phyloP scores from a whole-genome alignment of 352 stramenopile genomes.

The Globisporangium nagaii region DNA sequence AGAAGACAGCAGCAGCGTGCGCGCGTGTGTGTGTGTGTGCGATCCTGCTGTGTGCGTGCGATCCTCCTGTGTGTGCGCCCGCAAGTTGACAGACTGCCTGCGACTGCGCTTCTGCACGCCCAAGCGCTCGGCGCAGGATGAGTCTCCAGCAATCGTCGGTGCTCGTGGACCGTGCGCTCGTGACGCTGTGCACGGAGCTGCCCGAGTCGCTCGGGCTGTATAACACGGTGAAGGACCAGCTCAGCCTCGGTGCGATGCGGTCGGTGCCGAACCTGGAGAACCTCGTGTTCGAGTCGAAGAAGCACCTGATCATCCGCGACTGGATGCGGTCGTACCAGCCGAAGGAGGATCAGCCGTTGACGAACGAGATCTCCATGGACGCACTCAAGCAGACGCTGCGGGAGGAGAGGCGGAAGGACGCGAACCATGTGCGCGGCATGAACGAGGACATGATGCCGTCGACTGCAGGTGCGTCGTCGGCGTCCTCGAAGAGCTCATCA shows the following conservation, averaged over 20 bases:
- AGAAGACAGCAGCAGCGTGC: too few species aligned
- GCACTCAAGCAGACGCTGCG: constrained; percentile 36
- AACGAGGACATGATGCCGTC: constrained; percentile 34
- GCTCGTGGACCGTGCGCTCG: constrained; percentile 69
- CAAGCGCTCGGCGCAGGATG: too few species aligned
- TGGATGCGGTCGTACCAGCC: constrained; percentile 70
- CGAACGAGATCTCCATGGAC: constrained; percentile 52
- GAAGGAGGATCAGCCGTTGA: constrained; percentile 43
- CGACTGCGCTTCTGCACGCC: too few species aligned
- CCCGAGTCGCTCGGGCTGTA: constrained; percentile 76
- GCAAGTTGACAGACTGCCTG: too few species aligned
- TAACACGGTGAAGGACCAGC: constrained; percentile 67
- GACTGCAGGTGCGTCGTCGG: not conserved
- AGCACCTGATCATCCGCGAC: constrained; percentile 58
- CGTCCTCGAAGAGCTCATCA: not conserved
- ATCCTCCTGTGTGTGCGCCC: too few species aligned
- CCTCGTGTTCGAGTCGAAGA: constrained; percentile 47
- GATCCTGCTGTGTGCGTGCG: too few species aligned
- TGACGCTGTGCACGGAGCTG: constrained; percentile 70
- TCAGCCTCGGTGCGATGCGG: constrained; percentile 53
- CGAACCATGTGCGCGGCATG: constrained; percentile 30
- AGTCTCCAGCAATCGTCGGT: constrained; percentile 64
- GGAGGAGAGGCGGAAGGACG: constrained; percentile 43
- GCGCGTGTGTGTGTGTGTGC: too few species aligned
- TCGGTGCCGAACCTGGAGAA: constrained; percentile 47